These are phyloP conservation scores for Sherardia arvensis DNA, from an alignment of 257 asterid species.

Conservation along the genomic window DNA sequence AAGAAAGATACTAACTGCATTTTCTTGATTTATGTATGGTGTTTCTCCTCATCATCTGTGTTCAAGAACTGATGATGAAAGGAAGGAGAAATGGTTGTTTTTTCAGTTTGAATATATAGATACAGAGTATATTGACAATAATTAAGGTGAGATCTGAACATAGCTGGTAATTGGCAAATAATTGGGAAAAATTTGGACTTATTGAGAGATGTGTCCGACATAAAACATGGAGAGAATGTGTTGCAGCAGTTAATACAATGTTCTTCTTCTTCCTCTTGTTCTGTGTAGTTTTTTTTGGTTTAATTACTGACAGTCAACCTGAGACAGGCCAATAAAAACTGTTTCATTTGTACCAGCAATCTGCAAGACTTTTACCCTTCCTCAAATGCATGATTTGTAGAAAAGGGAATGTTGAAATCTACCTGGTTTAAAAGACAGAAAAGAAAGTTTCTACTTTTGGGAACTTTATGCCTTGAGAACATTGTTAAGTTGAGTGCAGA, in stretches of 20 bases:
- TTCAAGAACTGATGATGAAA: constrained; percentile 11
- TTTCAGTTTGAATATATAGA: constrained; percentile 15
- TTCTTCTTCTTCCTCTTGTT: constrained; percentile 7
- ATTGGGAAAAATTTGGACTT: constrained; percentile 49
- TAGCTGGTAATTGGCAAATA: constrained; percentile 37
- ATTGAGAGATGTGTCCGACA: constrained; percentile 43
- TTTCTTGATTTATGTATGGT: constrained; percentile 16
- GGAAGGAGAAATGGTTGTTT: constrained; percentile 20
- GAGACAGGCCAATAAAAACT: constrained; percentile 4
- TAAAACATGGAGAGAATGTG: constrained; percentile 67
- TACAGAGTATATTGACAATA: constrained; percentile 3
- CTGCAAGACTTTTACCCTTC: neutral
- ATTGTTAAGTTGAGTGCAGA: neutral
- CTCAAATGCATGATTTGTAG: neutral
- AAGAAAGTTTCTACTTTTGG: neutral
- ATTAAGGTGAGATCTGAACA: constrained; percentile 41
- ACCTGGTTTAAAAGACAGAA: neutral
- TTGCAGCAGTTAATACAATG: constrained; percentile 16
- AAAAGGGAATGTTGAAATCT: neutral
- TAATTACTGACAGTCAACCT: constrained; percentile 28
- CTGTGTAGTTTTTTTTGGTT: neutral
- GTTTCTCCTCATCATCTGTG: constrained; percentile 6
- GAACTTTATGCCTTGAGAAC: neutral
- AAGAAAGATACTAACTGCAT: constrained; percentile 14
- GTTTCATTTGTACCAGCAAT: neutral